Evolutionary conservation across 2,329 filamentous ascomycete species (phyloP).

Genomic region (Paracorniculantispora psalliotae): DNA sequence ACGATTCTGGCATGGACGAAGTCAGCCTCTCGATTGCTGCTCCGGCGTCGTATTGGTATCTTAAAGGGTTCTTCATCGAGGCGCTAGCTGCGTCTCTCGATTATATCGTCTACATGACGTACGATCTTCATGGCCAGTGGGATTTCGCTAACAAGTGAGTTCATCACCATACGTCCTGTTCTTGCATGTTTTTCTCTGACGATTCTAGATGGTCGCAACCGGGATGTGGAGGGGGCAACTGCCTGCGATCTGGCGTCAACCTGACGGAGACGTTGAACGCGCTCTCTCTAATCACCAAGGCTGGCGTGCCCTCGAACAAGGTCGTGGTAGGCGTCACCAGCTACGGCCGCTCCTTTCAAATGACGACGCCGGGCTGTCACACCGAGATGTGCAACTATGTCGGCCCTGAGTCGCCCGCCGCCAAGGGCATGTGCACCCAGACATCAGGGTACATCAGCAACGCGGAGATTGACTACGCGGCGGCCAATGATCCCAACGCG

Average conservation of each 20-base stretch:
- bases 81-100: conserved; percentile 46
- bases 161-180: too few relatives aligned
- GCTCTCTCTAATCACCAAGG: conserved; percentile 58
- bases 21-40: conserved; percentile 48
- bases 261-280: conserved; percentile 52
- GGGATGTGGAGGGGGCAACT: conserved; percentile 59
- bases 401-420: not conserved
- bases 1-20: not conserved
- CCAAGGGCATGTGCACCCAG: not conserved
- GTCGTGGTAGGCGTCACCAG: too few relatives aligned
- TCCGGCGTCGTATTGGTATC: conserved; percentile 44
- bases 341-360: too few relatives aligned
- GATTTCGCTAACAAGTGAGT: conserved; percentile 50
- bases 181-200: too few relatives aligned
- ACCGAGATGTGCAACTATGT: not conserved
- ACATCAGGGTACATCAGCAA: not conserved
- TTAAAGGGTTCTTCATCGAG: conserved; percentile 40
- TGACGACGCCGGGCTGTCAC: not conserved
- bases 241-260: conserved; percentile 51
- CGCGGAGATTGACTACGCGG: not conserved
- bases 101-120: conserved; percentile 63
- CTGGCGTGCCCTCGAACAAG: conserved; percentile 58
- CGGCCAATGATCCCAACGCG: not conserved
- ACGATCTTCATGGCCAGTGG: conserved; percentile 70
- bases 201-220: not conserved